A percentile compares a stretch with the other conserved stretches of the same genome.
Evolutionary conservation across 1,284 basidiomycete species (phyloP).

Genomic region (Kwoniella shivajii): DNA sequence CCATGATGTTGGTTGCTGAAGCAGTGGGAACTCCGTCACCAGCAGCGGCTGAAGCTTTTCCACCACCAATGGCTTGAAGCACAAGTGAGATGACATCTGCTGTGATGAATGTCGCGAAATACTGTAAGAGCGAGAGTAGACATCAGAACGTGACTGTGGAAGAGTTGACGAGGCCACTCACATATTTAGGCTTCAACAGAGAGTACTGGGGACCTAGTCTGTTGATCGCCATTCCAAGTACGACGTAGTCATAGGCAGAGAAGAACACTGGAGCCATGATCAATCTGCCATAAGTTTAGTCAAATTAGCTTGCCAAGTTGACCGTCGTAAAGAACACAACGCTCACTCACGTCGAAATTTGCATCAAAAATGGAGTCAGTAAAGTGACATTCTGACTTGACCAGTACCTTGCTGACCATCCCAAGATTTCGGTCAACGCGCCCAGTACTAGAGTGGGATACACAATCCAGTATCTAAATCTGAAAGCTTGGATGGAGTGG

Average conservation of each 20-base stretch:
- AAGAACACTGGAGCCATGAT: slow-evolving; percentile 31
- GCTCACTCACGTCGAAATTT: slow-evolving; percentile 23
- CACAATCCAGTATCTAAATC: slow-evolving; percentile 25
- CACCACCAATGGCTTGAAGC: slow-evolving; percentile 53
- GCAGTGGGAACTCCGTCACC: slow-evolving; percentile 8
- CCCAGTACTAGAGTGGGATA: slow-evolving; percentile 24
- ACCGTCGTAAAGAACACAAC: too few species aligned
- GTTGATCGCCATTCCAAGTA: slow-evolving; percentile 47
- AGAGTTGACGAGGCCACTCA: slow-evolving; percentile 4
- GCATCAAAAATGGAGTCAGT: slow-evolving; percentile 24
- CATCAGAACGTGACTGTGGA: neutral
- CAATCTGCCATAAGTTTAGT: slow-evolving; percentile 9
- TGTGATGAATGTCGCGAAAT: slow-evolving; percentile 47
- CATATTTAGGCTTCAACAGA: slow-evolving; percentile 38
- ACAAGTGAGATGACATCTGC: slow-evolving; percentile 50
- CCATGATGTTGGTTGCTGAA: slow-evolving; percentile 26
- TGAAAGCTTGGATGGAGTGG: slow-evolving; percentile 56
- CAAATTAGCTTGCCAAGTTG: neutral
- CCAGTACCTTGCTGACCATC: slow-evolving; percentile 27
- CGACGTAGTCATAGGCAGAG: slow-evolving; percentile 42
- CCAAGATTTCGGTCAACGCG: slow-evolving; percentile 17
- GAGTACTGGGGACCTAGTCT: slow-evolving; percentile 47
- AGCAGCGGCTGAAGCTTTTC: slow-evolving; percentile 32
- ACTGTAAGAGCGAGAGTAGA: slow-evolving; percentile 6
- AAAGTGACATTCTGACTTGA: slow-evolving; percentile 16